Evolutionary conservation across 345 rosid species (phyloP).

Genomic region (Mercurialis annua): DNA sequence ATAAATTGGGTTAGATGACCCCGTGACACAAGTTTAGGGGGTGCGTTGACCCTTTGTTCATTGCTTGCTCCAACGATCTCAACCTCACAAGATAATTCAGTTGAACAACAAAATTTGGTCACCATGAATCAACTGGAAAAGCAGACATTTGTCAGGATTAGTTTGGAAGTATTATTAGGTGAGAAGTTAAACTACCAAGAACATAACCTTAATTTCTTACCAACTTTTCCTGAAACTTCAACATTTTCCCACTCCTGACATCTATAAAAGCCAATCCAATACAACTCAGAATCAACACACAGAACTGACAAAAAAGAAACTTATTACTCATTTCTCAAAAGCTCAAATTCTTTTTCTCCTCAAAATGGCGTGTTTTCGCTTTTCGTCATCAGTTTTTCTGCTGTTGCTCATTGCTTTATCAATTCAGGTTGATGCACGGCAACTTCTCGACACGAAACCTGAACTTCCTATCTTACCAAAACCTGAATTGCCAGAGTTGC

Average conservation of each 20-base stretch:
- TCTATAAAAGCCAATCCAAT: constrained; percentile 1
- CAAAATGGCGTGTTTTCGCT: neutral
- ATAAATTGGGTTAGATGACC: no score
- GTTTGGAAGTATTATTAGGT: neutral
- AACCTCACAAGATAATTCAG: no score
- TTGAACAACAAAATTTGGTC: no score
- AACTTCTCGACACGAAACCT: neutral
- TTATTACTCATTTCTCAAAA: neutral
- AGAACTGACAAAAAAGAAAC: neutral
- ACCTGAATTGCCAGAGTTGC: neutral
- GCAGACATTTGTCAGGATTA: neutral
- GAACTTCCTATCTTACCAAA: constrained; percentile 1
- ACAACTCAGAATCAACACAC: neutral
- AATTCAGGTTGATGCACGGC: neutral
- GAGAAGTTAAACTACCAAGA: neutral
- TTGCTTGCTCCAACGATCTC: no score
- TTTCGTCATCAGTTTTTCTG: neutral
- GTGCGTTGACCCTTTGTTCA: no score
- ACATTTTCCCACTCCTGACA: neutral
- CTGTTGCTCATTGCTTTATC: neutral
- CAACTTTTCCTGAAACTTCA: neutral
- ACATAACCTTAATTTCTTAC: neutral
- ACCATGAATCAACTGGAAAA: no score
- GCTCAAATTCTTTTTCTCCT: neutral
- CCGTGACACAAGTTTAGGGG: no score